phyloP scores from a whole-genome alignment of 208 protist species.

The Porcisia deanei region DNA sequence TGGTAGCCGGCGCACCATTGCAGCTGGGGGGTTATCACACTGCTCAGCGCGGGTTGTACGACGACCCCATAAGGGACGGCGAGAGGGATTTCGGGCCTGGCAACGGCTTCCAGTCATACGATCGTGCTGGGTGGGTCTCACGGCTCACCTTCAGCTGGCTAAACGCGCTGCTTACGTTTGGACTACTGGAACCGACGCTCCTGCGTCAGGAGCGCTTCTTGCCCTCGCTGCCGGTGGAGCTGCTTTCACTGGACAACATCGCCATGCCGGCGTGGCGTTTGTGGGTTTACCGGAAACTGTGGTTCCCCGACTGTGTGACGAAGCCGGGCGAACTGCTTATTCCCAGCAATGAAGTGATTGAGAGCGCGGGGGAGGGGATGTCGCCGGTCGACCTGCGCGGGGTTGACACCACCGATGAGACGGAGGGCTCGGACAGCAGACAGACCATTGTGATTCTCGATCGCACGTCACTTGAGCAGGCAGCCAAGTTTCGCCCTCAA shows the following conservation, averaged over 20 bases:
- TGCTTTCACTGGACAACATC: conserved; percentile 53
- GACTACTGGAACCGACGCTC: conserved; percentile 53
- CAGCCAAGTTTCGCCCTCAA: conserved; percentile 43
- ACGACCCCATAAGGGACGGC: conserved; percentile 50
- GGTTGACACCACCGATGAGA: conserved; percentile 32
- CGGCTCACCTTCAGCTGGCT: conserved; percentile 65
- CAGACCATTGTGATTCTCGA: conserved; percentile 53
- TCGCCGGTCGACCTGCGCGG: conserved; percentile 28
- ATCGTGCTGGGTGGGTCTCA: conserved; percentile 39
- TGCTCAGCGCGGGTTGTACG: conserved; percentile 37
- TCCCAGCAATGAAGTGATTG: conserved; percentile 48
- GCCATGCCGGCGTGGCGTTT: conserved; percentile 49
- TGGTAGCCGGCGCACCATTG: conserved; percentile 2
- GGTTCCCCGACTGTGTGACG: conserved; percentile 37
- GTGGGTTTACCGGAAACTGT: conserved; percentile 56
- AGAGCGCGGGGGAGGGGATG: conserved; percentile 35
- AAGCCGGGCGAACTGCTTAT: conserved; percentile 45
- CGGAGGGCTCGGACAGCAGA: conserved; percentile 48
- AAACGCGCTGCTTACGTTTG: conserved; percentile 59
- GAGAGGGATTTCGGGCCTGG: conserved; percentile 69
- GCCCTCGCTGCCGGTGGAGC: conserved; percentile 52
- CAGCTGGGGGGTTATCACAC: conserved; percentile 20
- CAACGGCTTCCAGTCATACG: conserved; percentile 61
- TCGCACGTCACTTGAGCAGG: conserved; percentile 41
- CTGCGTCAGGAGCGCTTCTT: conserved; percentile 65